Conservation (phyloP, 1,284 basidiomycete genomes). For the Rhodotorula sp. region DNA sequence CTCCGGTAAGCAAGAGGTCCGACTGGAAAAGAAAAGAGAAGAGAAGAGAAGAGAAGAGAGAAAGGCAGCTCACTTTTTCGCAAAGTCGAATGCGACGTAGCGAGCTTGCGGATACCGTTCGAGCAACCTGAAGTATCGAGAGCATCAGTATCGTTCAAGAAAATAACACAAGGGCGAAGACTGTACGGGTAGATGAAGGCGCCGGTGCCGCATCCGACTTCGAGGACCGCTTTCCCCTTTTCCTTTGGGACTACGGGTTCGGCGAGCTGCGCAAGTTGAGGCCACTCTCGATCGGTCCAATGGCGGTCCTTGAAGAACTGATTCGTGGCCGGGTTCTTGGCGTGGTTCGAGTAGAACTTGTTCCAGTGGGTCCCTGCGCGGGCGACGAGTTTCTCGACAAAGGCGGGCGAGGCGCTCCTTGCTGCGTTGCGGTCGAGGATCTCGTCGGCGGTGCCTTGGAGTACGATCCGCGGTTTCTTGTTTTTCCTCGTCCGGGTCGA, state of each 20-base stretch:
- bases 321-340: background rate
- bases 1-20: background rate
- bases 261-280: constrained; percentile 2
- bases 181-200: constrained; percentile 41
- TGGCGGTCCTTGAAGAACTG: constrained; percentile 51
- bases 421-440: constrained; percentile 27
- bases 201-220: constrained; percentile 39
- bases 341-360: constrained; percentile 46
- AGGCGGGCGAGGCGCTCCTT: constrained; percentile 39
- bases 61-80: constrained; percentile 9
- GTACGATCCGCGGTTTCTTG: constrained; percentile 24
- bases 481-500: too few species aligned
- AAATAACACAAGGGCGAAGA: background rate
- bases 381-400: constrained; percentile 44
- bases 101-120: constrained; percentile 24
- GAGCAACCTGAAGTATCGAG: constrained; percentile 20
- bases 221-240: constrained; percentile 26
- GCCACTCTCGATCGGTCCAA: constrained; percentile 50
- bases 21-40: too few species aligned
- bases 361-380: constrained; percentile 49
- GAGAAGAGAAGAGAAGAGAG: too few species aligned
- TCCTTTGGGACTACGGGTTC: constrained; percentile 4
- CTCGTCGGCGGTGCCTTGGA: constrained; percentile 19
- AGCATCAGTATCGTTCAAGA: background rate
- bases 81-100: constrained; percentile 39